These are phyloP conservation scores for Paecilomyces dactylethromorphus DNA, from an alignment of 2,329 filamentous ascomycete genomes.

Conservation along the genomic window DNA sequence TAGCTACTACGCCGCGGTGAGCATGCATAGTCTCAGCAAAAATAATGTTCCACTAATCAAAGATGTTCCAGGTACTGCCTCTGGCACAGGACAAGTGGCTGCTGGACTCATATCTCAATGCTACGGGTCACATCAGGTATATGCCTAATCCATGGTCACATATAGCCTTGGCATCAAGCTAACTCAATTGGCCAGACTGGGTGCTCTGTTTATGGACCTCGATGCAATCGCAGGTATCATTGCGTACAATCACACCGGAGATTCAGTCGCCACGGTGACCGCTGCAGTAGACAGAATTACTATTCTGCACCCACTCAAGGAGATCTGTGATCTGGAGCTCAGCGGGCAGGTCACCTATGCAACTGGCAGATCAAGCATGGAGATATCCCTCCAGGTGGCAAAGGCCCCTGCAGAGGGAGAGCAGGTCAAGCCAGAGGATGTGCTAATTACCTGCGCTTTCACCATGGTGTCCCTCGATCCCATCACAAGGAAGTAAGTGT, in stretches of 20 bases:
- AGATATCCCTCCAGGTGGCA: conserved; percentile 67
- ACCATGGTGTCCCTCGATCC: conserved; percentile 73
- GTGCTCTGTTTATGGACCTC: conserved; percentile 71
- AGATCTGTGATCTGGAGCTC: conserved; percentile 72
- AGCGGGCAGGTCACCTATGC: conserved; percentile 65
- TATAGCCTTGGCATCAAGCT: not conserved
- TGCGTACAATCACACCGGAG: conserved; percentile 66
- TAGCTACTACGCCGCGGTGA: conserved; percentile 61
- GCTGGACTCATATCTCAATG: conserved; percentile 70
- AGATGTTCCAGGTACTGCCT: conserved; percentile 51
- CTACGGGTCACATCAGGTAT: conserved; percentile 65
- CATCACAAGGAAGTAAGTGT: conserved; percentile 51
- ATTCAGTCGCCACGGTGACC: conserved; percentile 57
- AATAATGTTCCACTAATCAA: conserved; percentile 4
- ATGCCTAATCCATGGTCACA: conserved; percentile 2
- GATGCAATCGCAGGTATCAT: conserved; percentile 72
- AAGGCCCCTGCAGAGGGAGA: conserved; percentile 58
- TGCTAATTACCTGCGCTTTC: conserved; percentile 65
- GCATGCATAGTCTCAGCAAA: conserved; percentile 20
- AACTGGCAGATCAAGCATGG: conserved; percentile 65
- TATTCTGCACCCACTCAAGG: conserved; percentile 64
- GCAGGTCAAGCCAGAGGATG: conserved; percentile 49
- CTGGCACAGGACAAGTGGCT: conserved; percentile 70
- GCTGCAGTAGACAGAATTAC: conserved; percentile 59
- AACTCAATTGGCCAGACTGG: conserved; percentile 44